phyloP scores from a whole-genome alignment of 352 stramenopile genomes.

The Globisporangium barbulae region DNA sequence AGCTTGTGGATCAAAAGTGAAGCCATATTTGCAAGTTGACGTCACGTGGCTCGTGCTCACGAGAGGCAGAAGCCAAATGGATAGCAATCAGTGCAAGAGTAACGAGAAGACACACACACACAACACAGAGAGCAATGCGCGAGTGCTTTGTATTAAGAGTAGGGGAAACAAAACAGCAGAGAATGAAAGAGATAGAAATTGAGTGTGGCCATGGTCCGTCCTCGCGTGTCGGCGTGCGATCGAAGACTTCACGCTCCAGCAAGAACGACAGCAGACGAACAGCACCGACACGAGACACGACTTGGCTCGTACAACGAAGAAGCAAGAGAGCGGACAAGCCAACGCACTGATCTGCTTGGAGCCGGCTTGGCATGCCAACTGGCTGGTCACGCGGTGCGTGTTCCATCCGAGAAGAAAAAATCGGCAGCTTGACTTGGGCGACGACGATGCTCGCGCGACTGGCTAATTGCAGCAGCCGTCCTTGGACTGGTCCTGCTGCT shows the following conservation, averaged over 20 bases:
- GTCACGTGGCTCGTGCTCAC: neutral
- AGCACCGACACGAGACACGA: neutral
- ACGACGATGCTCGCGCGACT: neutral
- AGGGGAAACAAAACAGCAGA: neutral
- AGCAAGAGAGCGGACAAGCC: neutral
- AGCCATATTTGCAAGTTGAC: neutral
- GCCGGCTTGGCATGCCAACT: neutral
- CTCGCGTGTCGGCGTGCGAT: neutral
- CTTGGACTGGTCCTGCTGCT: constrained; percentile 72
- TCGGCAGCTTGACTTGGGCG: neutral
- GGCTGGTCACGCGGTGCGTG: neutral
- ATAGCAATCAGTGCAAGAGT: no score
- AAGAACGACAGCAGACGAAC: neutral
- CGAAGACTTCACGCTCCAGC: neutral
- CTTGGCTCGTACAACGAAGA: neutral
- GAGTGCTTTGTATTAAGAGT: neutral
- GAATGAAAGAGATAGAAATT: neutral
- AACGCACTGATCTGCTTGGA: neutral
- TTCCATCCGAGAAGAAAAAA: no score
- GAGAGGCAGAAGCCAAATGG: neutral
- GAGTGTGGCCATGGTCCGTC: neutral
- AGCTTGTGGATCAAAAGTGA: neutral
- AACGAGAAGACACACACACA: neutral
- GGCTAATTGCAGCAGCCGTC: constrained; percentile 72
- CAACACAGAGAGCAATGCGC: no score